phyloP scores from a whole-genome alignment of 192 early-diverging fungal genomes.

The Linnemannia zychae region DNA sequence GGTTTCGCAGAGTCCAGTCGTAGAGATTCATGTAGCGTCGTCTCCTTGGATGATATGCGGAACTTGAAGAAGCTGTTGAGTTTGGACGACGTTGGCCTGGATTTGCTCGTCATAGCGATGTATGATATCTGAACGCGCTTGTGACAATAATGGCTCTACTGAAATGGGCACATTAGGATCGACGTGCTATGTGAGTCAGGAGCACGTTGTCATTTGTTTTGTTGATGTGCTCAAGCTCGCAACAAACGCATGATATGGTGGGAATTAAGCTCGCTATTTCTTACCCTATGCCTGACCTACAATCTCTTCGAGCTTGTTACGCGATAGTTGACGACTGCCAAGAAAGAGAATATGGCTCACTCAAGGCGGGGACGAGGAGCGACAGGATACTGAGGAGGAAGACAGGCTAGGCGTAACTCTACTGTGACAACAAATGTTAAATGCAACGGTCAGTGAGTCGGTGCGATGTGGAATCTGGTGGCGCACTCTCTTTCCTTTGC shows the following conservation, averaged over 20 bases:
- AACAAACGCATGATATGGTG: not conserved
- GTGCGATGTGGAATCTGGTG: too few species aligned
- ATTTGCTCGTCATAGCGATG: conserved; percentile 23
- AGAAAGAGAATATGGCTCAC: not conserved
- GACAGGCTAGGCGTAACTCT: too few species aligned
- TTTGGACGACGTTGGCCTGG: conserved; percentile 36
- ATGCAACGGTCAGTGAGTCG: too few species aligned
- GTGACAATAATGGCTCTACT: not conserved
- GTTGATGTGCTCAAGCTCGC: not conserved
- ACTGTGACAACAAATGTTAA: too few species aligned
- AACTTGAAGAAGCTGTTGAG: conserved; percentile 55
- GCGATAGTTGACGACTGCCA: not conserved
- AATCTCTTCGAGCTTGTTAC: not conserved
- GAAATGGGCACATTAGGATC: not conserved
- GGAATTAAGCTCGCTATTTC: not conserved
- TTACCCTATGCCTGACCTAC: not conserved
- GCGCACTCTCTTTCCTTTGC: too few species aligned
- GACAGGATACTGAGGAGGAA: too few species aligned
- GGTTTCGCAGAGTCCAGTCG: conserved; percentile 49
- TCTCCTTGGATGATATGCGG: conserved; percentile 32
- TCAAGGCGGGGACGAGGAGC: too few species aligned
- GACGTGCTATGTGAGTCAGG: not conserved
- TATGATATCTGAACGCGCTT: not conserved
- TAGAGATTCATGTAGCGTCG: conserved; percentile 38
- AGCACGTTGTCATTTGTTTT: not conserved